Base-by-base conservation (phyloP, 2,329 filamentous ascomycete species). In the Sporothrix sp. region DNA sequence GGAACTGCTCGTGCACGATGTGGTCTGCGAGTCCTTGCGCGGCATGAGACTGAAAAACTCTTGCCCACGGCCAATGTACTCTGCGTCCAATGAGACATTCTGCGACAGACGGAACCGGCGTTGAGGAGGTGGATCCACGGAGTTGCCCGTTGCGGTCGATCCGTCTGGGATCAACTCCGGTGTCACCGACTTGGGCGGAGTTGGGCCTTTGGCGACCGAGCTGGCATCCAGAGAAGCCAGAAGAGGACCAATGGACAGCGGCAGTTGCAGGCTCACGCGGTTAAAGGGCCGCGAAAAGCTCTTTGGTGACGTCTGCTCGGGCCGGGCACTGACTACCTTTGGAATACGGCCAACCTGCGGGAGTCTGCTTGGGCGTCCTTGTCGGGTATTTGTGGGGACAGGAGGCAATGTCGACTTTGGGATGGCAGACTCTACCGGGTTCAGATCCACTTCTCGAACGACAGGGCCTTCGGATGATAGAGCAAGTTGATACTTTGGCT, bases 201-300 rank as follows among this genome's bases (percentile, higher is more conserved):
- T 74, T 2, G 72, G 71, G 0, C 73, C 74, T 49, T 74, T 71
- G 2, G 72, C 73, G 46, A 77, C 63, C 0, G 67, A 75, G 1
- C 71, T 62, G 48, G 64, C 51, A 55, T 68, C 62, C 10, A 66
- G 45, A 47, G 61, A 39, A 40, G 60, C 50, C 48, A 60, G 49
- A 52, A 56, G 52, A 9, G 59, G 56, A 2, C 66, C 42, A 7
- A 37, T 35, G 4, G 52, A 33, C 18, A 48, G 57, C 7, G 48
- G 57, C 11, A 65, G 58, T 30, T 74, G 70, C 38, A 72, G 55
- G 57, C 77, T 81, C 11, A 73, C 63, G 44, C 74, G 67, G 58
- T 80, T 74, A 62, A 95, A 95, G 0, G 90, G 88, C 8, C 88
- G 75, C 3, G 90, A 95, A 63, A 95, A 95, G 28, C 87, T 95